These are phyloP conservation scores for Lippia alba DNA, from an alignment of 305 asterid species.

Conservation along the genomic window DNA sequence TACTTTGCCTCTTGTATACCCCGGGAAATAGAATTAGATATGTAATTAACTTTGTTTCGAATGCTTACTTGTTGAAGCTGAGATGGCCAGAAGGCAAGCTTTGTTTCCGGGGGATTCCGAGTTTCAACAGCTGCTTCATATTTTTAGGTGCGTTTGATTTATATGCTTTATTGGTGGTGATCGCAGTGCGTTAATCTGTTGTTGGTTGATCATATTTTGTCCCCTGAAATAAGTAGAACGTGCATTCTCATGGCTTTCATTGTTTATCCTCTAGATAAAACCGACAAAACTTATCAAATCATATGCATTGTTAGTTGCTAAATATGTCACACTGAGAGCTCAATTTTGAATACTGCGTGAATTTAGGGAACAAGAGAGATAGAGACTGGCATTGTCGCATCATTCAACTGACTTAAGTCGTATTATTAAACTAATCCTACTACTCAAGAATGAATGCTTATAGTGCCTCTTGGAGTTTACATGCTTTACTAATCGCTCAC, in stretches of 20 bases:
- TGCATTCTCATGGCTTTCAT: not conserved
- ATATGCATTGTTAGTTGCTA: not conserved
- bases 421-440: not conserved
- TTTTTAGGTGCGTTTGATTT: slow-evolving; percentile 59
- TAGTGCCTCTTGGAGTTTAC: not conserved
- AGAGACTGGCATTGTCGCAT: not conserved
- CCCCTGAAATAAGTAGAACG: not conserved
- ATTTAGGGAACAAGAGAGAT: not conserved
- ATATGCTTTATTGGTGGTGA: not conserved
- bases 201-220: not conserved
- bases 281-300: not conserved
- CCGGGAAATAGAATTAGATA: not conserved
- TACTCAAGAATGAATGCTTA: not conserved
- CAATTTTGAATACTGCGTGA: not conserved
- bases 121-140: slow-evolving; percentile 91
- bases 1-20: not conserved
- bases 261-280: not conserved
- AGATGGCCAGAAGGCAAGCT: slow-evolving; percentile 90
- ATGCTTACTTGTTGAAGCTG: slow-evolving; percentile 56
- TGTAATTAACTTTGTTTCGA: not conserved
- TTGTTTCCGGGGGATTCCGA: slow-evolving; percentile 95
- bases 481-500: not conserved
- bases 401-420: too few species aligned
- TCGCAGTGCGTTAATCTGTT: not conserved
- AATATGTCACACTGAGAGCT: not conserved